These are phyloP conservation scores for Ganoderma sinense DNA, from an alignment of 1,284 basidiomycete species.

Conservation along the genomic window DNA sequence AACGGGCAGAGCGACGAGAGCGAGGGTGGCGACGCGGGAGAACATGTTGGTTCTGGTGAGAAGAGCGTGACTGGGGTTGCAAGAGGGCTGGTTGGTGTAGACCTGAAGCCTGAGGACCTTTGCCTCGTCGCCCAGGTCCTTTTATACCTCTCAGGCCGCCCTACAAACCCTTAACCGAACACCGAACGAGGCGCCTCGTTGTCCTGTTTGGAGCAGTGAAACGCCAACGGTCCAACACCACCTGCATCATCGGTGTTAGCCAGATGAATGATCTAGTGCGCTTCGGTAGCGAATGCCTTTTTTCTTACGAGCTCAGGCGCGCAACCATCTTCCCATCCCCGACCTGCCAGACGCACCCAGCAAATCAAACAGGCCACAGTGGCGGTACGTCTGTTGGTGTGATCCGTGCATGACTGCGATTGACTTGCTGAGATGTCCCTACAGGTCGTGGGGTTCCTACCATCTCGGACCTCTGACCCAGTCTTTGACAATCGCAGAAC, in stretches of 20 bases:
- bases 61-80: not conserved
- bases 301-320: not conserved
- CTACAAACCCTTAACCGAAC: not conserved
- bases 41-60: conserved; percentile 17
- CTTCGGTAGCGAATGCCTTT: not conserved
- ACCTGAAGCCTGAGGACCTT: conserved; percentile 16
- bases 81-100: conserved; percentile 11
- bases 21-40: conserved; percentile 25
- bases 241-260: not conserved
- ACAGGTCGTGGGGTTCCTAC: not conserved
- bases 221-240: not conserved
- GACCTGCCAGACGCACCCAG: not conserved
- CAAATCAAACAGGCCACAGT: not conserved
- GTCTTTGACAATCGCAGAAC: not conserved
- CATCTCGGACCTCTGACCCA: not conserved
- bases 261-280: not conserved
- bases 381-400: not conserved
- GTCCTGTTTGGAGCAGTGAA: not conserved
- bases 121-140: not conserved
- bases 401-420: not conserved
- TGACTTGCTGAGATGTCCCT: not conserved
- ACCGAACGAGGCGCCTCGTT: not conserved
- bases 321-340: not conserved
- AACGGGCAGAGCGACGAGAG: conserved; percentile 32
- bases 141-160: conserved; percentile 13